Conservation (phyloP, 345 rosid species). For the Camelina neglecta region DNA sequence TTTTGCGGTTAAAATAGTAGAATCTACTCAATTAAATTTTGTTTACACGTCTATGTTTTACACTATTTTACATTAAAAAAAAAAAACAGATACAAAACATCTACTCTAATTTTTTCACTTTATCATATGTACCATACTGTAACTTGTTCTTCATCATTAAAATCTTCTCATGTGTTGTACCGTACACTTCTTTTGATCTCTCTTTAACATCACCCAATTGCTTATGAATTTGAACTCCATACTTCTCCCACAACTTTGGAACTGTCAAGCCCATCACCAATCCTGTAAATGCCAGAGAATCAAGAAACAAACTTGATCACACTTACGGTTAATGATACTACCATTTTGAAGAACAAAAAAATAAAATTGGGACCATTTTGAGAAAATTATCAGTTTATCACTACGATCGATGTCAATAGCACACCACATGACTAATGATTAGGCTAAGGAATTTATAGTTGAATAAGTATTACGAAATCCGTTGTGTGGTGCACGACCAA, state of each 20-base stretch:
- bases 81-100: neutral
- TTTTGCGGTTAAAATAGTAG: too few relatives aligned
- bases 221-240: slow-evolving; percentile 23
- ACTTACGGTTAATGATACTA: neutral
- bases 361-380: neutral
- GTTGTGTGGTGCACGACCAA: neutral
- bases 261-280: slow-evolving; percentile 11
- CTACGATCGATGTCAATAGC: neutral
- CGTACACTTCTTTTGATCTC: slow-evolving; percentile 10
- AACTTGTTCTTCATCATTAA: slow-evolving; percentile 20
- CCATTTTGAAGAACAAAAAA: neutral
- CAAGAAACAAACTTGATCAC: neutral
- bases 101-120: slow-evolving; percentile 24
- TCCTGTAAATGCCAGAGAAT: slow-evolving; percentile 2
- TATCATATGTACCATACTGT: neutral
- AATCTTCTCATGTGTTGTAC: slow-evolving; percentile 20
- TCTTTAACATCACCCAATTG: neutral
- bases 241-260: slow-evolving; percentile 31
- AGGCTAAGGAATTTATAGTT: neutral
- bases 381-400: neutral
- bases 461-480: neutral
- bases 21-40: neutral
- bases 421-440: neutral
- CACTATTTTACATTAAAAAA: neutral
- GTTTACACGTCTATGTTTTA: neutral